These are phyloP conservation scores for Exutisphaerella laricina DNA, from an alignment of 2,329 filamentous ascomycete species.

Conservation along the genomic window DNA sequence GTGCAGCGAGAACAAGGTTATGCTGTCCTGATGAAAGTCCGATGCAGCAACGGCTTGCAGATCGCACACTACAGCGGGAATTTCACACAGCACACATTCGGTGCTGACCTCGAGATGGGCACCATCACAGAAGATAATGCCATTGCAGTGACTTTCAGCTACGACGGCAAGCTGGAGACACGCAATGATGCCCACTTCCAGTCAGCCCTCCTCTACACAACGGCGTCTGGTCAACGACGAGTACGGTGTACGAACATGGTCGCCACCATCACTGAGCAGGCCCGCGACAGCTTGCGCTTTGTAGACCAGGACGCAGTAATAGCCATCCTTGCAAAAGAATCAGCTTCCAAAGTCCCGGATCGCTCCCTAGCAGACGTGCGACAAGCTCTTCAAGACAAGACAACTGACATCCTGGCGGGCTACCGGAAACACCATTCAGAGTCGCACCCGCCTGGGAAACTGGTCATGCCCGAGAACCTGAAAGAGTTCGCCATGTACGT, in stretches of 20 bases:
- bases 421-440: conserved; percentile 92
- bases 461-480: conserved; percentile 90
- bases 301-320: conserved; percentile 94
- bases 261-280: conserved; percentile 80
- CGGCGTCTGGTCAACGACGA: conserved; percentile 77
- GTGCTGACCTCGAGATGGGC: conserved; percentile 89
- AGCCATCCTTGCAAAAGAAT: conserved; percentile 85
- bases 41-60: conserved; percentile 93
- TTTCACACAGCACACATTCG: conserved; percentile 92
- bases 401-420: conserved; percentile 82
- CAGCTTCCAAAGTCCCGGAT: conserved; percentile 72
- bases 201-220: conserved; percentile 88
- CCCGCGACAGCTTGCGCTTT: conserved; percentile 80
- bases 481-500: conserved; percentile 98
- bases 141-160: conserved; percentile 82
- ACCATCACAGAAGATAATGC: conserved; percentile 91
- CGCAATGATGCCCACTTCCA: conserved; percentile 98
- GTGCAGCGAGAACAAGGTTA: conserved; percentile 88
- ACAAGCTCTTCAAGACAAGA: conserved; percentile 77
- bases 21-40: conserved; percentile 95
- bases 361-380: conserved; percentile 78
- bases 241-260: conserved; percentile 93
- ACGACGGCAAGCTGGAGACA: conserved; percentile 94
- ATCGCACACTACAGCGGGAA: conserved; percentile 93
- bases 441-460: conserved; percentile 79